These are phyloP conservation scores for Metschnikowia henanensis DNA, from an alignment of 805 yeast species.

Conservation along the genomic window DNA sequence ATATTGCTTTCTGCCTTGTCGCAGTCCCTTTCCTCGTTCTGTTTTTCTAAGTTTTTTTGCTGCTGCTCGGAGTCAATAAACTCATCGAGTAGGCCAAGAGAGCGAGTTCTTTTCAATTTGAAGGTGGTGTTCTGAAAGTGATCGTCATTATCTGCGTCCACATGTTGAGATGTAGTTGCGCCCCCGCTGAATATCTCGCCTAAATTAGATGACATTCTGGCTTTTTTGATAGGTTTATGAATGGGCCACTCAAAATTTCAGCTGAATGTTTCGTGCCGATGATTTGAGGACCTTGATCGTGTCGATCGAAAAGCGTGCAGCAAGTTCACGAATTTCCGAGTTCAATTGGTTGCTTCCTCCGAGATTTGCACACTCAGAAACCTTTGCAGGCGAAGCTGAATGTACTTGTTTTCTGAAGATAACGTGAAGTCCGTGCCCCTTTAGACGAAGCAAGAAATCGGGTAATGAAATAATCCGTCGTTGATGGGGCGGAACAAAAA, in stretches of 20 bases:
- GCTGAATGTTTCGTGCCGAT: too few species aligned
- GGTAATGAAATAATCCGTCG: conserved; percentile 4
- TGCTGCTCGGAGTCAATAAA: conserved; percentile 48
- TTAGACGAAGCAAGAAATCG: neutral
- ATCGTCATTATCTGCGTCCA: conserved; percentile 69
- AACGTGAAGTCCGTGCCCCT: too few species aligned
- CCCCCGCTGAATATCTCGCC: conserved; percentile 50
- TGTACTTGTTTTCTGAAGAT: too few species aligned
- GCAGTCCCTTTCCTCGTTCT: conserved; percentile 14
- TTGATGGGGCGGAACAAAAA: conserved; percentile 8
- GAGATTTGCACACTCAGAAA: too few species aligned
- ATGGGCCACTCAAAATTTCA: too few species aligned
- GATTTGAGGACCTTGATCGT: too few species aligned
- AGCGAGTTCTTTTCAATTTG: conserved; percentile 76
- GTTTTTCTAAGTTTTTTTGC: conserved; percentile 14
- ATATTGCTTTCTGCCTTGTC: conserved; percentile 1
- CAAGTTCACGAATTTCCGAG: too few species aligned
- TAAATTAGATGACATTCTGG: conserved; percentile 15
- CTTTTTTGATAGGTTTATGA: too few species aligned
- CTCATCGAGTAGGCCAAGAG: conserved; percentile 78
- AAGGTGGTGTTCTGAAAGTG: conserved; percentile 72
- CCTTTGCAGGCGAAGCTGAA: too few species aligned
- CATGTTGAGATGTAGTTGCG: conserved; percentile 62
- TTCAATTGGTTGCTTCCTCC: too few species aligned
- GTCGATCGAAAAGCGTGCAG: too few species aligned